Evolutionary conservation across 306 rosid species (phyloP), one percentile per base, ranked within the genome.

Genomic region (Cicer yamashitae): DNA sequence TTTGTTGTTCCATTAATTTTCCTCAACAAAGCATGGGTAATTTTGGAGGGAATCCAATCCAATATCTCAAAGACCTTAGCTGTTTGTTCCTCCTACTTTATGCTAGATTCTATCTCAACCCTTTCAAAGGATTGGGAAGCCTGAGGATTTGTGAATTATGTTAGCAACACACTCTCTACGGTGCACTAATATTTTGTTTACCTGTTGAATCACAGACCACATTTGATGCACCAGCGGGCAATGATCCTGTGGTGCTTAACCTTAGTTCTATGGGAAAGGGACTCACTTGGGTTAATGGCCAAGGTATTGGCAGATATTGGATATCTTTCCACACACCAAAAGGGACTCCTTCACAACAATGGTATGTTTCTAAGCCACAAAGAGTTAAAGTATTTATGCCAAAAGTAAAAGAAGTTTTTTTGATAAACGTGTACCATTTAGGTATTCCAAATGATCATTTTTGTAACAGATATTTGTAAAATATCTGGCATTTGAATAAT

Each of bases 221-320:
- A 54, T 94, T 92, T 78, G 85, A 90, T 75, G 91, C 88, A 76
- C 93, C 97, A 8, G 79, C 62, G 2, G 93, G 96, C 30, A 78
- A 76, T 8, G 86, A 90, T 12, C 96, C 99, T 14, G 52, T 91
- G 10, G 92, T 86, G 25, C 61, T 94, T 40, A 89, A 92, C 76
- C 96, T 94, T 45, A 88, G 87, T 63, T 82, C 93, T n/a, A 90
- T 94, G 99, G 96, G 99, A 64, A 94, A 94, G 75, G 97, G 99
- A 58, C 76, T 79, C 59, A 86, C 72, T 66, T 94, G 96, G 89
- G 76, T 94, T 78, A 94, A 94, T 41, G 97, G 96, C 69, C 81
- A 83, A 59, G 82, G 89, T 67, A 88, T 94, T 2, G 99, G 99
- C 15, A 84, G 97, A 58, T 94, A 87, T 72, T 92, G 99, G 99